phyloP scores from a whole-genome alignment of 1,284 basidiomycete genomes.

The Heimioporus retisporus region DNA sequence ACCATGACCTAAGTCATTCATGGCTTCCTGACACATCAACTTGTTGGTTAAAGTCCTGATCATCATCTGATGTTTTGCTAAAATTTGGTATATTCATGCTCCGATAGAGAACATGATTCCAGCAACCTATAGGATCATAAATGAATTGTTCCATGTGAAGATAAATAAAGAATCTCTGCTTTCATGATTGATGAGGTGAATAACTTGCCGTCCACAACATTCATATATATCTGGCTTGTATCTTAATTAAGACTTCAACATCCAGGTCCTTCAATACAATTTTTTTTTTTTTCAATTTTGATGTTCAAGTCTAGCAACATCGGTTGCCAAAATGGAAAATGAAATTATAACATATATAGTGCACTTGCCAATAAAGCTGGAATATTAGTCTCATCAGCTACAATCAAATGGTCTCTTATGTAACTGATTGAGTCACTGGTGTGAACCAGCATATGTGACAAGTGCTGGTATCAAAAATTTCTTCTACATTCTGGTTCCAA shows the following conservation, averaged over 20 bases:
- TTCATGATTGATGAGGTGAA: no score
- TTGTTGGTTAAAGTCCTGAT: not conserved
- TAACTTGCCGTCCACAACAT: no score
- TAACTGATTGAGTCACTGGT: not conserved
- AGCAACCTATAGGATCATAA: not conserved
- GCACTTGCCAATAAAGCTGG: not conserved
- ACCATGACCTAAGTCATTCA: not conserved
- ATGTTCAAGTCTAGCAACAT: no score
- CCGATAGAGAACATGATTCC: not conserved
- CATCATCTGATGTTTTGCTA: conserved; percentile 9
- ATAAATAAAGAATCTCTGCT: no score
- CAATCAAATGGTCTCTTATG: not conserved
- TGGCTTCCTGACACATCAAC: not conserved
- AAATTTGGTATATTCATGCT: accelerated
- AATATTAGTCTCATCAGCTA: not conserved
- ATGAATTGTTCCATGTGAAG: no score
- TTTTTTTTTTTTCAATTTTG: no score
- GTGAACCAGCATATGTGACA: not conserved
- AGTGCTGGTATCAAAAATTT: not conserved
- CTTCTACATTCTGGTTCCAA: not conserved
- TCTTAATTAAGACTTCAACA: no score
- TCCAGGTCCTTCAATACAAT: no score
- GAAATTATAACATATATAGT: not conserved
- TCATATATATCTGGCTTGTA: no score
- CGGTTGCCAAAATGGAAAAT: no score